Base-by-base conservation (phyloP, 2,329 filamentous ascomycete species). In the Fusarium mexicanum region DNA sequence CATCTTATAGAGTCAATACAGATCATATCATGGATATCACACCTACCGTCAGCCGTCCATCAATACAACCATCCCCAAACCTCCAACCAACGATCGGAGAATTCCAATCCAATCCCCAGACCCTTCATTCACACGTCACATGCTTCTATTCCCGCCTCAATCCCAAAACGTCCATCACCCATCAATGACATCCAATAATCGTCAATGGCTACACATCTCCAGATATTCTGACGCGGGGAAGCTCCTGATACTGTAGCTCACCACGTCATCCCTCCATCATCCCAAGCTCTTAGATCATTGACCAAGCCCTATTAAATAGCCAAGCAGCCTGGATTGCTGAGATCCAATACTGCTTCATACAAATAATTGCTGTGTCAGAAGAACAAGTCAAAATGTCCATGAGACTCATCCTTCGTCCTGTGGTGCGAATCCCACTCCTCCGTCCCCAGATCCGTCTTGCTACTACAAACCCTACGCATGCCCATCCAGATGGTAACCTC, bases 251-350 rank as follows among this genome's bases (percentile, higher is more conserved):
- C 61, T 37, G 31, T 40, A 41, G 48, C n/a, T 24, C 51, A 67
- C 58, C 48, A 76, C 75, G 75, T 77, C 75, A 77, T 76, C 50
- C 35, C 59, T 53, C 43, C 74, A 76, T 77, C 75, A 77, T 77
- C 26, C 41, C 16, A 10, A 59, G 47, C 50, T 22, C 38, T 67
- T 50, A 54, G 65, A 58, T 72, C 75, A 70, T 77, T 53, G 37
- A 43, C 31, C 4, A 20, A 61, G 26, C 53, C 33, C 44, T 26
- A 26, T 44, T 67, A 61, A 65, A 46, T 24, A 72, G 46, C 46
- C 3, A 14, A 66, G n/a, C 22, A 64, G 17, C 38, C 48, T 37
- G 16, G 31, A 26, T 31, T 41, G 1, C 12, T 6, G 7, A 10
- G 8, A 2, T 24, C 16, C 18, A 22, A 26, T 33, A 20, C n/a